Conservation (phyloP, 2,329 filamentous ascomycete species). For the Clonostachys solani region DNA sequence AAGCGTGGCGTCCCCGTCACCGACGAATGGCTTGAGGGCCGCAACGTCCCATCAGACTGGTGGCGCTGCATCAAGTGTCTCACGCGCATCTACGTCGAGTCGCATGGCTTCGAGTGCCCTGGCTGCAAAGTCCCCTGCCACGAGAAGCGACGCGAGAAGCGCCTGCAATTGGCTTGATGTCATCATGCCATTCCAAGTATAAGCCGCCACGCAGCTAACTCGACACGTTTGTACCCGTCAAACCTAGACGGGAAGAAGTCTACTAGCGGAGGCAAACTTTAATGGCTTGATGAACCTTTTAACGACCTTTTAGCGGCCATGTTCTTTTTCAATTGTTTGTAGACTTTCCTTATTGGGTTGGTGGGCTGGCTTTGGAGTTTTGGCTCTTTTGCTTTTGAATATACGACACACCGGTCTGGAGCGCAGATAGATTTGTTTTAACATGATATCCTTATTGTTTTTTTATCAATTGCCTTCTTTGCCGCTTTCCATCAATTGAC, state of each 20-base stretch:
- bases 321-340: not conserved
- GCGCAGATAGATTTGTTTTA: not conserved
- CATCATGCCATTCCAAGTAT: not conserved
- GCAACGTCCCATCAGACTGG: constrained; percentile 35
- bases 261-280: not conserved
- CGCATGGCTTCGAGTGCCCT: constrained; percentile 38
- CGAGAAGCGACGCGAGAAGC: constrained; percentile 1
- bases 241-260: too few species aligned
- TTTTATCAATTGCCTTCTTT: not conserved
- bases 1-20: constrained; percentile 33
- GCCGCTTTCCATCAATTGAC: too few species aligned
- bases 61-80: constrained; percentile 54
- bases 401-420: too few species aligned
- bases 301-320: not conserved
- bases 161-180: not conserved
- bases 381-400: too few species aligned
- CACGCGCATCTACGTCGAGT: constrained; percentile 32
- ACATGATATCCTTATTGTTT: not conserved
- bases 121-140: constrained; percentile 28
- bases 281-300: not conserved
- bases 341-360: not conserved
- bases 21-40: constrained; percentile 30
- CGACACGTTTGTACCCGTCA: too few species aligned
- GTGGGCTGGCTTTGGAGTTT: not conserved
- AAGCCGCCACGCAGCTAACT: too few species aligned